Evolutionary conservation across 1,284 basidiomycete genomes (phyloP).

Genomic region (Fomitopsis betulina): DNA sequence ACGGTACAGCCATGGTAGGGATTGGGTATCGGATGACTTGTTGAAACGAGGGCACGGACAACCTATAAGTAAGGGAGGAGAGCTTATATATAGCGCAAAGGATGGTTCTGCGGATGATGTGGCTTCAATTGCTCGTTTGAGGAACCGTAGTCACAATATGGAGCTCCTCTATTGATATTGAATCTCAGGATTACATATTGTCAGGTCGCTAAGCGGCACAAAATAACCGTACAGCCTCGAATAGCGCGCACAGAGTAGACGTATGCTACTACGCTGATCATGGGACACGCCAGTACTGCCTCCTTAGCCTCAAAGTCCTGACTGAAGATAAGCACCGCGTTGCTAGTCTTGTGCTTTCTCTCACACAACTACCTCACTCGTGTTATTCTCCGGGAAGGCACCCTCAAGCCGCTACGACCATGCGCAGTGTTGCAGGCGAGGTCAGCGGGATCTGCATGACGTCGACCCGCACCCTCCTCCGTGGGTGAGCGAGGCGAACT

Average conservation of each 20-base stretch:
- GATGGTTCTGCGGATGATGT: neutral
- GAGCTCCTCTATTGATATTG: neutral
- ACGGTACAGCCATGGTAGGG: slow-evolving; percentile 45
- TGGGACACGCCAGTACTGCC: neutral
- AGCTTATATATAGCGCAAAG: neutral
- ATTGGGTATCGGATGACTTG: neutral
- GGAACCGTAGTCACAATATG: neutral
- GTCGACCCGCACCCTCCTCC: too few relatives aligned
- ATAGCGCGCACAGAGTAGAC: neutral
- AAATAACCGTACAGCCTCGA: neutral
- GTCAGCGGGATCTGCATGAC: too few relatives aligned
- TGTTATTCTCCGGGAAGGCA: neutral
- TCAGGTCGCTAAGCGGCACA: neutral
- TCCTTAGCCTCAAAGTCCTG: neutral
- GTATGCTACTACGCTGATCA: neutral
- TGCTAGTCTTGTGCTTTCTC: neutral
- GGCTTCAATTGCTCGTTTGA: neutral
- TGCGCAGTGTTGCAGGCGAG: too few relatives aligned
- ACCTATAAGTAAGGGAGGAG: neutral
- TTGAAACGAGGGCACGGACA: neutral
- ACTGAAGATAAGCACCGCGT: neutral
- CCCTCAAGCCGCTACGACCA: too few relatives aligned
- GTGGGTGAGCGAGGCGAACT: too few relatives aligned
- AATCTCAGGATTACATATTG: neutral
- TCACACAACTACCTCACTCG: neutral